Evolutionary conservation across 179 eudicot species (phyloP).

Genomic region (Silene vulgaris): DNA sequence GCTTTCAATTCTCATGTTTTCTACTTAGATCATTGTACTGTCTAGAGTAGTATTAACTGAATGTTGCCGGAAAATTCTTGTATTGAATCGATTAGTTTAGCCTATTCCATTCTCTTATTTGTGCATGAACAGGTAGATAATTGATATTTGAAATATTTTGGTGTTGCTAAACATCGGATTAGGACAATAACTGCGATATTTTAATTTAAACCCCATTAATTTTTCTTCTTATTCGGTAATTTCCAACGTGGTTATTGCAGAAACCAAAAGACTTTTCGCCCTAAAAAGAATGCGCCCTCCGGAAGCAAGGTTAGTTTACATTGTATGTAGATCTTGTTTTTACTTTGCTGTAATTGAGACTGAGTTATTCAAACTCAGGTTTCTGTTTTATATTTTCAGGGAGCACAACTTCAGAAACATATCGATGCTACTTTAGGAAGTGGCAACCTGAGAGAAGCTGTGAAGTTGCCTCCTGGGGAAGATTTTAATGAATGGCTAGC

Average conservation of each 20-base stretch:
- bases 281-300: constrained; percentile 61
- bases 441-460: constrained; percentile 66
- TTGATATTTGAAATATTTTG: neutral
- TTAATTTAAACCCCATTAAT: neutral
- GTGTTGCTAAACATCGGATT: neutral
- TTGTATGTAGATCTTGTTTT: neutral
- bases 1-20: neutral
- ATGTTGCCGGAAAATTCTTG: neutral
- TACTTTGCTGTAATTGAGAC: neutral
- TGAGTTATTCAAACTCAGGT: neutral
- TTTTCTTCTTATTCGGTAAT: constrained; percentile 11
- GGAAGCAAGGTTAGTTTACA: constrained; percentile 52
- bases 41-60: neutral
- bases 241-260: constrained; percentile 29
- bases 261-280: constrained; percentile 68
- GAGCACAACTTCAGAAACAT: constrained; percentile 61
- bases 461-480: constrained; percentile 63
- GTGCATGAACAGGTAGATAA: neutral
- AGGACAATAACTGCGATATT: neutral
- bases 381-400: constrained; percentile 26
- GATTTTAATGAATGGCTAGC: constrained; percentile 67
- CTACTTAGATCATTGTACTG: neutral
- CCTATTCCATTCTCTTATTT: too few relatives aligned
- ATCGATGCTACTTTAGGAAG: constrained; percentile 65
- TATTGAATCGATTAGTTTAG: too few relatives aligned